These are phyloP conservation scores for Aspergillus brunneoviolaceus DNA, from an alignment of 2,329 filamentous ascomycete genomes.

Conservation along the genomic window DNA sequence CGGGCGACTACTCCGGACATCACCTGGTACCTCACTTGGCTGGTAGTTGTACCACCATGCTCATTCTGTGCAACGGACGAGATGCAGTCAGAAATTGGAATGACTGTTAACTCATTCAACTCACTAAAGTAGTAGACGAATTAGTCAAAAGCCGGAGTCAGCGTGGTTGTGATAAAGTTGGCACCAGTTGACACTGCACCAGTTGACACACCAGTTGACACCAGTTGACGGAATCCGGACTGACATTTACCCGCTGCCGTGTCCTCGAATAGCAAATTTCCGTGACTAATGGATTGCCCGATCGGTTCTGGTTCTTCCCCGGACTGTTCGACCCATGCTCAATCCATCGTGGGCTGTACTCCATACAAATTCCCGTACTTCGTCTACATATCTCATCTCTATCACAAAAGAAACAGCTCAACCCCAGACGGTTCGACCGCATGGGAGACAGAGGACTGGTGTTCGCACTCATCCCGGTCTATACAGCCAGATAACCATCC, in stretches of 20 bases:
- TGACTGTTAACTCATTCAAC: no score
- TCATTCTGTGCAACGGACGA: no score
- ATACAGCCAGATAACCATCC: neutral
- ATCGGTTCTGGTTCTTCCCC: conserved; percentile 7
- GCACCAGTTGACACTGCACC: no score
- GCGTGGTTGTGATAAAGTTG: conserved; percentile 2
- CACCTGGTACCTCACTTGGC: no score
- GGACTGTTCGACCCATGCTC: neutral
- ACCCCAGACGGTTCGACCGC: neutral
- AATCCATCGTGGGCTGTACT: no score
- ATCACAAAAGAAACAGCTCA: neutral
- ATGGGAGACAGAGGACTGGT: neutral
- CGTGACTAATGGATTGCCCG: conserved; percentile 8
- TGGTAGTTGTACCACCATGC: no score
- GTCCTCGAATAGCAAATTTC: neutral
- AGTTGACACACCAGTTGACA: no score
- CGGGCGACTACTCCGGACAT: no score
- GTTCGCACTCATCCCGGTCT: neutral
- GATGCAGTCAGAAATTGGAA: no score
- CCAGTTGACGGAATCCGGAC: neutral
- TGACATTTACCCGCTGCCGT: neutral
- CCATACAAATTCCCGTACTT: neutral
- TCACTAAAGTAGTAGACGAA: no score
- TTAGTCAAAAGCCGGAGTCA: neutral
- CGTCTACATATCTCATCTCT: neutral